These are phyloP conservation scores for Trametes elegans DNA, from an alignment of 768 basidiomycete genomes.

Conservation along the genomic window DNA sequence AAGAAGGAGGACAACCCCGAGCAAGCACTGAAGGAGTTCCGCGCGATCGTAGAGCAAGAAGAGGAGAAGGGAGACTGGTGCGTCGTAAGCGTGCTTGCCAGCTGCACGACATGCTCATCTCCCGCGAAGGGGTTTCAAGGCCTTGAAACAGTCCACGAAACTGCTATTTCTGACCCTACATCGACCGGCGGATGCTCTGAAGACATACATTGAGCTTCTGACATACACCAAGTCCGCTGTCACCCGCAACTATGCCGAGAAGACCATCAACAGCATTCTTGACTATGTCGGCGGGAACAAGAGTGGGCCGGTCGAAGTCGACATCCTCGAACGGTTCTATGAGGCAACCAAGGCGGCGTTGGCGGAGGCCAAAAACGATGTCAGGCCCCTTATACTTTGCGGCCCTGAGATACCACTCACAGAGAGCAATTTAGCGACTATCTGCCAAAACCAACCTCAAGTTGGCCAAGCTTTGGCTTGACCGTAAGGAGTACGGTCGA, in stretches of 20 bases:
- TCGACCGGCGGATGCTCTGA: slow-evolving; percentile 80
- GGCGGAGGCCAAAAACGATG: slow-evolving; percentile 95
- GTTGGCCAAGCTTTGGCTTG: slow-evolving; percentile 95
- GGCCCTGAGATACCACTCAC: not conserved
- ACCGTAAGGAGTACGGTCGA: slow-evolving; percentile 86
- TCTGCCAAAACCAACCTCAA: slow-evolving; percentile 97
- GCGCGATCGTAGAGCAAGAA: slow-evolving; percentile 85
- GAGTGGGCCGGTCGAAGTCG: slow-evolving; percentile 75
- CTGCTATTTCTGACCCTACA: slow-evolving; percentile 78
- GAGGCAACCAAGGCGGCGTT: slow-evolving; percentile 88
- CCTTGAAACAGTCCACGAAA: slow-evolving; percentile 96
- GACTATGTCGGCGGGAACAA: slow-evolving; percentile 96
- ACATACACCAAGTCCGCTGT: slow-evolving; percentile 95
- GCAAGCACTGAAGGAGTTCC: slow-evolving; percentile 87
- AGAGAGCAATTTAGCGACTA: slow-evolving; percentile 55
- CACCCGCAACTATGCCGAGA: slow-evolving; percentile 95
- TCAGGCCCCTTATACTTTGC: slow-evolving; percentile 32
- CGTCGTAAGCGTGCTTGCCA: not conserved
- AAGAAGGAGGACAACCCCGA: slow-evolving; percentile 95
- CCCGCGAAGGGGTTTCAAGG: slow-evolving; percentile 91
- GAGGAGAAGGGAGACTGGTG: slow-evolving; percentile 94
- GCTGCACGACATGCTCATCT: not conserved
- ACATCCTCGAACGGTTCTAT: slow-evolving; percentile 92
- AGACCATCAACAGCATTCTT: slow-evolving; percentile 96
- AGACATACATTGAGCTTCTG: slow-evolving; percentile 82